phyloP scores from a whole-genome alignment of 495 filamentous ascomycete species.

The Thozetella sp. region DNA sequence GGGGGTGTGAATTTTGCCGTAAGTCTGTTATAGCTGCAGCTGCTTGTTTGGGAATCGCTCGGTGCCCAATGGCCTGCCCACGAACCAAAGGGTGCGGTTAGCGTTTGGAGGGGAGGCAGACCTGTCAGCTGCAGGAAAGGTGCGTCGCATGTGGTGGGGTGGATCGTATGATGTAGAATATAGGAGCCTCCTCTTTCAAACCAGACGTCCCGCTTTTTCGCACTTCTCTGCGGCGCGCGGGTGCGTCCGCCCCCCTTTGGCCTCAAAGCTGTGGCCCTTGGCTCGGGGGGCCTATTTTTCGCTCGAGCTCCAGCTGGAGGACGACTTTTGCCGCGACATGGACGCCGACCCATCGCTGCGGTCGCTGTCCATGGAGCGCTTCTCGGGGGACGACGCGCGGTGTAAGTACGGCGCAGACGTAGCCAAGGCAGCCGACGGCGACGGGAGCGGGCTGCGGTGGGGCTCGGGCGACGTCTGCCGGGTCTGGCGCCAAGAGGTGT shows the following conservation, averaged over 20 bases:
- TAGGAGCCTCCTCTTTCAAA: neutral
- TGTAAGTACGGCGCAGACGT: conserved; percentile 26
- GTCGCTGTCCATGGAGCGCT: conserved; percentile 45
- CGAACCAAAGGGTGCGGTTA: neutral
- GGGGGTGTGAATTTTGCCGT: too few species aligned
- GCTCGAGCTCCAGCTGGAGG: neutral
- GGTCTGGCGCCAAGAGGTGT: conserved; percentile 44
- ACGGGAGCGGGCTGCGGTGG: conserved; percentile 19
- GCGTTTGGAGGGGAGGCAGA: neutral
- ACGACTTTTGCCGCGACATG: neutral
- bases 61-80: neutral
- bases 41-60: neutral
- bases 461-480: conserved; percentile 33
- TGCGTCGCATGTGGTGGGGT: neutral
- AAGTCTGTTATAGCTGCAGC: neutral
- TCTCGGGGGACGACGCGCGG: conserved; percentile 39
- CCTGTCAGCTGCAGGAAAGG: neutral
- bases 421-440: conserved; percentile 15
- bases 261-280: too few species aligned
- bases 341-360: conserved; percentile 24
- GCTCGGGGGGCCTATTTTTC: neutral
- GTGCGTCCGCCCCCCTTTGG: neutral
- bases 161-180: neutral
- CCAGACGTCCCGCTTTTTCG: neutral
- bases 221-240: too few species aligned